Conservation (phyloP, 331 rosid species). For the Spiraea crenata region DNA sequence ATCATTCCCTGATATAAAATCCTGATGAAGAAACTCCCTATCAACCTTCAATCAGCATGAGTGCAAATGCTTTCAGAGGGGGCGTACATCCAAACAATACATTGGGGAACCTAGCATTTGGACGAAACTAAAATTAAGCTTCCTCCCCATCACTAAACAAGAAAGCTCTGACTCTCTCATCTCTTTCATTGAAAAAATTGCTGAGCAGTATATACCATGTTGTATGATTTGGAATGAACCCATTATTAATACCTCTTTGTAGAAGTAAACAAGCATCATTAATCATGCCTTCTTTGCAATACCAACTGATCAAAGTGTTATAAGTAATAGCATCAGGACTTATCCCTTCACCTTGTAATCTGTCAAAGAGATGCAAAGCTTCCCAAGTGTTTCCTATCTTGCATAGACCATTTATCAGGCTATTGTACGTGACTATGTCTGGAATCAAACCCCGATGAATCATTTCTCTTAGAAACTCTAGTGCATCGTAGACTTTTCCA, state of each 20-base stretch:
- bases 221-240: slow-evolving; percentile 63
- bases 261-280: slow-evolving; percentile 67
- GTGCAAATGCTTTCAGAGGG: not conserved
- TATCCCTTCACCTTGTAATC: slow-evolving; percentile 67
- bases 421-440: slow-evolving; percentile 82
- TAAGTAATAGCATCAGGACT: slow-evolving; percentile 73
- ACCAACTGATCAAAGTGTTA: slow-evolving; percentile 68
- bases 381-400: slow-evolving; percentile 53
- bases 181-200: slow-evolving; percentile 38
- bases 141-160: not conserved
- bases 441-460: slow-evolving; percentile 66
- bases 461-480: slow-evolving; percentile 69
- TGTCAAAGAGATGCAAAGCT: slow-evolving; percentile 68
- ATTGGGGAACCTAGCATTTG: not conserved
- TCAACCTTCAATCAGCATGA: slow-evolving; percentile 6
- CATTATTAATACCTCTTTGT: slow-evolving; percentile 59
- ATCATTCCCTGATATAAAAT: not conserved
- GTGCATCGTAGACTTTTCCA: slow-evolving; percentile 68
- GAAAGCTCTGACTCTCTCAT: slow-evolving; percentile 20
- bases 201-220: slow-evolving; percentile 75
- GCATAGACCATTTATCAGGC: slow-evolving; percentile 85
- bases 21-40: not conserved
- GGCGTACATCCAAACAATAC: not conserved
- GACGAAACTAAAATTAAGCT: not conserved
- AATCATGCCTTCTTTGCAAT: slow-evolving; percentile 59